Evolutionary conservation across 441 rosid species (phyloP), one percentile per base, ranked within the genome.

Genomic region (Mallotus repandus): DNA sequence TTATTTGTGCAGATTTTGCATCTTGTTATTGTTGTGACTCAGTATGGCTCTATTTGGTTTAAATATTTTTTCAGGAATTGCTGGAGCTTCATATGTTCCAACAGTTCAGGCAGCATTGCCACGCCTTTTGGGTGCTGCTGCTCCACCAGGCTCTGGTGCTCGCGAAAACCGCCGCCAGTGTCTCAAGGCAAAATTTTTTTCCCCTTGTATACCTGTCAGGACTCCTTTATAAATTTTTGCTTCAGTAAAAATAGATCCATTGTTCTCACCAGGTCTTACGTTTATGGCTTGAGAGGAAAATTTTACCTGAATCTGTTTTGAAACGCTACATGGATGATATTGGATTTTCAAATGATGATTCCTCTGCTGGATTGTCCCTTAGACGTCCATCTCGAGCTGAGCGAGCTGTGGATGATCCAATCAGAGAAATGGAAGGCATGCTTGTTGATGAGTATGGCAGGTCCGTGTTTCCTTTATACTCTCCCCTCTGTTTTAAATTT

Each of bases 361-460:
- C 86, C 49, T 80, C 90, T 35, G 72, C 78, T 84, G 95, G 86
- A 62, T 81, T 87, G 80, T 84, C 93, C 73, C 76, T 83, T 38
- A 82, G 91, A 72, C 94, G 92, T 52, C 97, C 98, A 70, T 91
- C 99, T 74, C 91, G 97, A 77, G 86, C 91, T 19, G 97, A 96
- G 84, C 92, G 98, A 62, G 89, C 98, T 67, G 85, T 96, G 29
- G 94, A 96, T 75, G 99, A 96, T 81, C 99, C 99, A 66, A 77
- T 96, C 49, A 90, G 99, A 82, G 98, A 88, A 86, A 96, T 96
- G 97, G 99, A 96, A 81, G 98, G 98, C 87, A 93, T 96, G 93
- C 89, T 84, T 82, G 97, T 96, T 60, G 99, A 96, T 81, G 99
- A 96, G 86, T 96, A 96, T 83, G 99, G 99, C 76, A 93, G 99